Percentiles rank a stretch among this genome's conserved stretches.
phyloP scores from a whole-genome alignment of 495 filamentous ascomycete genomes.

The Schizothecium vesticola region DNA sequence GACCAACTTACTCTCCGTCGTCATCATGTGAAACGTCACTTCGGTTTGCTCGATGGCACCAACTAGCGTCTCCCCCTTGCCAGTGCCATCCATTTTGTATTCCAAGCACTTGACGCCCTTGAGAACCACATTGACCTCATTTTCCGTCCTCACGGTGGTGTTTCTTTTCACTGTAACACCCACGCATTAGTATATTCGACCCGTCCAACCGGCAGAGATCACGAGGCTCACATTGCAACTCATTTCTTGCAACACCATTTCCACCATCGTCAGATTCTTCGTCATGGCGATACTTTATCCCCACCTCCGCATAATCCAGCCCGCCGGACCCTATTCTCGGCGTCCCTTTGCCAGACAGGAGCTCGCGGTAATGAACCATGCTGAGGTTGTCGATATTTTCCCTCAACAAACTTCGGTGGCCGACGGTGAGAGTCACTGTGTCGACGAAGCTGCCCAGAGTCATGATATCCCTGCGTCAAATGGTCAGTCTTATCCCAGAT shows the following conservation, averaged over 20 bases:
- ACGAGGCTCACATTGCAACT: neutral
- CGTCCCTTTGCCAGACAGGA: neutral
- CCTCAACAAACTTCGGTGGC: neutral
- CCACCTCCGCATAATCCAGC: conserved; percentile 1
- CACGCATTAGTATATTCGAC: neutral
- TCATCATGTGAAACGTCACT: conserved; percentile 4
- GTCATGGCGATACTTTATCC: neutral
- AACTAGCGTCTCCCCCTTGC: neutral
- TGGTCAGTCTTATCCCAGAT: neutral
- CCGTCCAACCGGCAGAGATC: neutral
- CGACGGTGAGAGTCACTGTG: neutral
- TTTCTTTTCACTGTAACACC: neutral
- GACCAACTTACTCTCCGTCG: neutral
- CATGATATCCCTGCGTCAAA: neutral
- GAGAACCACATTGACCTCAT: conserved; percentile 1
- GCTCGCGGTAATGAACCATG: neutral
- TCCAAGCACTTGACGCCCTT: conserved; percentile 12
- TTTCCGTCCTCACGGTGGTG: neutral
- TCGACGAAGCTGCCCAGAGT: neutral
- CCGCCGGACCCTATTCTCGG: neutral
- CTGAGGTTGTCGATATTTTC: neutral
- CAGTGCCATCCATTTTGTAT: neutral
- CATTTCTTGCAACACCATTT: neutral
- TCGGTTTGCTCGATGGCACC: neutral
- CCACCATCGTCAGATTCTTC: neutral